Evolutionary conservation across 2,329 filamentous ascomycete genomes (phyloP), one percentile per base, ranked within the genome.

Genomic region (Bipolaris oryzae): DNA sequence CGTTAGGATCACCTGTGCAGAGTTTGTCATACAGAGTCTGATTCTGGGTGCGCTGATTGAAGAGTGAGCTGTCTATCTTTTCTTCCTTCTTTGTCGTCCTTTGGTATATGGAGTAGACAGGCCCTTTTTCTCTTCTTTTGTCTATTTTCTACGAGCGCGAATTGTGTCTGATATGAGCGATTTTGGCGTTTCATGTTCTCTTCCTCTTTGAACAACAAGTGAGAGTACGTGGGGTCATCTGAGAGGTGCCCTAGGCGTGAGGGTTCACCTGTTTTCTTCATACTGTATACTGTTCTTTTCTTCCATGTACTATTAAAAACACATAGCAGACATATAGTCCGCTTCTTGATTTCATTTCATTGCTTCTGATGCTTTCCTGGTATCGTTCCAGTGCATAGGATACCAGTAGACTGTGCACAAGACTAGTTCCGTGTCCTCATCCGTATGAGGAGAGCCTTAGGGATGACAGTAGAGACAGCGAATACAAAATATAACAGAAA

Each of bases 11-110:
- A 84, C 96, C 50, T 89, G 88, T 53, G 89, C 96, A 73, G 94
- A 98, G 76, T 87, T 94, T 71, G 87, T 98, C 20, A 88, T 96
- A 53, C 94, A 99, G 80, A 97, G 92, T 74, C 79, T 98, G 57
- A 97, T 99, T 61, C 75, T 96, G 48, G 94, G 93, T 0, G 85
- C 87, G 58, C 77, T 97, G 64, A 85, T 92, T 50, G 88, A 91
- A 60, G 84, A 86, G 47, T 72, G n/a, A 53, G 31, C 41, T 38
- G 2, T 28, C 4, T 31, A 10, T 31, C 10, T 31, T 31, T 13
- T 31, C 25, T 6, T 34, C 35, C n/a, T 20, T 38, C 3, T 18
- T 38, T 38, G 3, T 15, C 25, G 31, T 16, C 11, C 16, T 45
- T 45, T 25, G 16, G 20, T 45, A 20, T 20, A 18, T 11, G 6